Conservation (phyloP, 768 basidiomycete species). For the Fibroporia radiculosa region DNA sequence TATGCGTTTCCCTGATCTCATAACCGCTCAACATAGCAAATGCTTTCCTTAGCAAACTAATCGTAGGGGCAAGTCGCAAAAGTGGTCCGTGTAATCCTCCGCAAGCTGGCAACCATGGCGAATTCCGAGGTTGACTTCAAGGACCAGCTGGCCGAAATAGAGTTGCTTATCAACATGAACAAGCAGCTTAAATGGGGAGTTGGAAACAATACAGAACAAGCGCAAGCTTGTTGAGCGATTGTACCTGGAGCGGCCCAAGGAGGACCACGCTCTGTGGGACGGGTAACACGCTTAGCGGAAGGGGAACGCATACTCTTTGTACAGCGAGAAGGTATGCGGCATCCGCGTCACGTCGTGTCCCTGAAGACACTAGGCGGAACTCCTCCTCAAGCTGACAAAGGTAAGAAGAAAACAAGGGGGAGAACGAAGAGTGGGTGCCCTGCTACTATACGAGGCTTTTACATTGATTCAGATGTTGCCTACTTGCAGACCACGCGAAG, state of each 20-base stretch:
- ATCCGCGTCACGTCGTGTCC: no score
- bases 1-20: no score
- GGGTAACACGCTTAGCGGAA: neutral
- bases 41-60: no score
- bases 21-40: no score
- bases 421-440: neutral
- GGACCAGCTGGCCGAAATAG: neutral
- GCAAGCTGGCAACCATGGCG: neutral
- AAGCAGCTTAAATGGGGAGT: neutral
- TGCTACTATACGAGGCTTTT: neutral
- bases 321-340: no score
- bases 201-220: neutral
- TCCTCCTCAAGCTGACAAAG: neutral
- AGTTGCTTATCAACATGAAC: neutral
- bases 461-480: neutral
- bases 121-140: neutral
- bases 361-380: neutral
- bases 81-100: neutral
- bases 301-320: no score
- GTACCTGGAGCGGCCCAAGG: neutral
- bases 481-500: no score
- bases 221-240: neutral
- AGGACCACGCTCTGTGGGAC: neutral
- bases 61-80: neutral
- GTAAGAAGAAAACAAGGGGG: neutral